Conservation (phyloP, 805 yeast species). For the Komagataella kurtzmanii region DNA sequence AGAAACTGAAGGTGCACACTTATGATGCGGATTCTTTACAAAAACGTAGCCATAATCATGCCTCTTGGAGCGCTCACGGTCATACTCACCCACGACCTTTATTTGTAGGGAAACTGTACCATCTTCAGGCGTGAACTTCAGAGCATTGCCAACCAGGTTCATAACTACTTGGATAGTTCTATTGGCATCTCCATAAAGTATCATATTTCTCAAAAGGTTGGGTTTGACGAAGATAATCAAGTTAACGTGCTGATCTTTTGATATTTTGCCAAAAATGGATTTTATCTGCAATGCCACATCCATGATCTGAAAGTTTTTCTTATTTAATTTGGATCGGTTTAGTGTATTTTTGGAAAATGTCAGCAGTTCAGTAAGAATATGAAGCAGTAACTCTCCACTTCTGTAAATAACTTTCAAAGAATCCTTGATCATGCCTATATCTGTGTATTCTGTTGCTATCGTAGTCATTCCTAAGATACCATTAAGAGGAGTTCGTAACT, state of each 20-base stretch:
- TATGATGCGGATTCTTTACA: conserved; percentile 14
- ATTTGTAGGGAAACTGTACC: conserved; percentile 64
- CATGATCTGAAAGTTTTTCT: conserved; percentile 61
- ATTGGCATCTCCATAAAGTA: conserved; percentile 78
- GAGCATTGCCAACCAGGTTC: conserved; percentile 82
- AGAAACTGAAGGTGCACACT: not conserved
- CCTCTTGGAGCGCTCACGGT: conserved; percentile 30
- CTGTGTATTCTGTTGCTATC: conserved; percentile 80
- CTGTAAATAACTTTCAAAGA: conserved; percentile 74
- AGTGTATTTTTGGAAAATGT: conserved; percentile 89
- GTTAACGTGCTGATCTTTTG: conserved; percentile 63
- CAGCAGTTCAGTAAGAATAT: conserved; percentile 78
- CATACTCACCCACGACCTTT: conserved; percentile 60
- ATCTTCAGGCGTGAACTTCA: conserved; percentile 85
- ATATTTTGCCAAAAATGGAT: conserved; percentile 74
- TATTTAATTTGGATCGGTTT: conserved; percentile 72
- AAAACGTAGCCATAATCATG: conserved; percentile 31
- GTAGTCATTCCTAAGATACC: conserved; percentile 96
- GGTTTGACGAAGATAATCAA: conserved; percentile 55
- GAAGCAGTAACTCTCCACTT: conserved; percentile 82
- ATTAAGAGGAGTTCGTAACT: conserved; percentile 87
- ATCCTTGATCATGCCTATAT: conserved; percentile 51
- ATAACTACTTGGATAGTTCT: conserved; percentile 84
- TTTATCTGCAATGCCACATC: conserved; percentile 79
- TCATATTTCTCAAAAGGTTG: conserved; percentile 41